Evolutionary conservation across 148 eudicot species (phyloP), one percentile per base, ranked within the genome.

Genomic region (Camellia granthamiana): DNA sequence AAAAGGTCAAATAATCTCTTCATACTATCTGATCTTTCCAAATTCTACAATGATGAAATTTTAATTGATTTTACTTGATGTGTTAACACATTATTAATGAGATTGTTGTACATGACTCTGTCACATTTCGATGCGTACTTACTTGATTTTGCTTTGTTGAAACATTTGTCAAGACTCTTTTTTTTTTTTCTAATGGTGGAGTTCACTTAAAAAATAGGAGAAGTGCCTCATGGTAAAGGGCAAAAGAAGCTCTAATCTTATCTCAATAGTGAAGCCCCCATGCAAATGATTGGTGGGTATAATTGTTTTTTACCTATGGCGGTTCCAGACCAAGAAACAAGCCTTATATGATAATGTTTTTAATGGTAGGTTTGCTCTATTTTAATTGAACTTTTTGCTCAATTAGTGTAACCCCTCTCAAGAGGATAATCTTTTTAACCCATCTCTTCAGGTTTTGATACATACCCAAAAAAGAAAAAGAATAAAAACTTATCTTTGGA

Each of bases 401-500:
- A 7, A 23, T 13, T 1, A 2, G 19, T 54, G 76, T 73, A 52
- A 21, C 15, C 9, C 19, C 77, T 41, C 9, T 7, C 30, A 42
- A 72, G 38, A 30, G n/a, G 75, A 70, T 46, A 62, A 62, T 65
- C 13, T 64, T 63, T 30, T 54, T 38, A 65, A 64, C 14, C 11
- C 63, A 12, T 18, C 64, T 64, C 72, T 61, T 43, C 38, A 14
- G 59, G 44, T 63, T 7, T 16, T 21, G 69, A 41, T 11, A 19
- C 16, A 6, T 11, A 8, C 7, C 38, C 16, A 52, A 52, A 10
- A 73, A 18, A 72, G 44, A 51, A 62, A 21, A 70, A 77, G 69
- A 83, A 74, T 55, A 69, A 13, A 80, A 69, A 42, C 38, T 62
- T 71, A 64, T 83, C 63, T 74, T 23, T 77, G 58, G 46, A 44